Evolutionary conservation across 2,329 filamentous ascomycete genomes (phyloP), one percentile per base, ranked within the genome.

Genomic region (Talaromyces sp.): DNA sequence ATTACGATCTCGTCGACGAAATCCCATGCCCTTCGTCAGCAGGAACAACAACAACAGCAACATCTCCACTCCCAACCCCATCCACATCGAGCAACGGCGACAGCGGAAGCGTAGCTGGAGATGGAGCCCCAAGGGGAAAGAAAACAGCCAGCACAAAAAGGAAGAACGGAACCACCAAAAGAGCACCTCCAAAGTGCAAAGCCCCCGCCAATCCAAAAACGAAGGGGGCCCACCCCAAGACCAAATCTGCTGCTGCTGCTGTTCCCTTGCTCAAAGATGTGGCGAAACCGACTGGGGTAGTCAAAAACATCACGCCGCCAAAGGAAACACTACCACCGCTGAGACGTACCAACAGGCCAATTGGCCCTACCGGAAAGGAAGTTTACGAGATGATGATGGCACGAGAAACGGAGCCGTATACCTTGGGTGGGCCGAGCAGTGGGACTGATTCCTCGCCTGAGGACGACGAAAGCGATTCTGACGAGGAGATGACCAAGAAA

Each of bases 1-100:
- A 68, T 32, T 62, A 57, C 19, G 58, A 33, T 28, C 49, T 64
- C 19, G 49, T 64, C 4, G 22, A 63, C 4, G 53, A 44, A 10
- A n/a, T 62, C 9, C 51, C 51, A 33, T 57, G 56, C 10, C 53
- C 59, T 25, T 47, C n/a, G 39, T 22, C 11, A 44, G 17, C 27
- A 57, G 6, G 9, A 42, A n/a, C 25, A 47, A 27, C 33, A 30
- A 33, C 33, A 33, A 33, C 11, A 13, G 6, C 36, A 19, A 6
- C 19, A 33, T 30, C 36, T 47, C 17, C 10, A 9, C n/a, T 39
- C 13, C 17, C 36, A 33, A 53, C n/a, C 7, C 10, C 22, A 17
- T 17, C 28, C 8, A 22, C 22, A 47, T 47, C 42, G 10, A 13
- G 15, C 19, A 49, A 51, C 6, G 36, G 22, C n/a, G 19, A 44